Percentiles rank a stretch among this genome's conserved stretches.
These are phyloP conservation scores for Smittium culicis DNA, from an alignment of 371 early-diverging fungal species.

Conservation along the genomic window DNA sequence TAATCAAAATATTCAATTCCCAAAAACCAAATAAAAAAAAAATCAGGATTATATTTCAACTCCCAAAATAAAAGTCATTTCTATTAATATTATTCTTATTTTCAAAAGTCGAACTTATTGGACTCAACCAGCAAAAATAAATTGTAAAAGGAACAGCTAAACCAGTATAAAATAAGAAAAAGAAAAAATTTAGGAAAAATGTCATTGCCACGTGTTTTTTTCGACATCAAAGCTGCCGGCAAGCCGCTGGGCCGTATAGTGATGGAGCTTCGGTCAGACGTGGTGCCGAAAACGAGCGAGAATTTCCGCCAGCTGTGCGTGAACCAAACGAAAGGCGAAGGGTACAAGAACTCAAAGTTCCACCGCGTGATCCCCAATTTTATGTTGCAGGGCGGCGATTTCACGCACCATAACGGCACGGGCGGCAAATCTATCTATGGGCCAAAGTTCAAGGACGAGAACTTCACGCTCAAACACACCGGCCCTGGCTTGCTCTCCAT, in stretches of 20 bases:
- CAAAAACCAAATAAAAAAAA: too few species aligned
- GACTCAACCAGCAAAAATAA: too few species aligned
- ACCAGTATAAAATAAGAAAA: too few species aligned
- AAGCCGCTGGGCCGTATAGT: conserved; percentile 73
- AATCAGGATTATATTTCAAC: too few species aligned
- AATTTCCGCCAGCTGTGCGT: conserved; percentile 85
- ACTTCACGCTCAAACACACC: conserved; percentile 83
- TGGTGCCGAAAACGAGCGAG: conserved; percentile 93
- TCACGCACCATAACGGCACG: conserved; percentile 87
- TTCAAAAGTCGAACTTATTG: too few species aligned
- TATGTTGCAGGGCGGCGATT: conserved; percentile 99
- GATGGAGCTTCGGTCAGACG: conserved; percentile 89
- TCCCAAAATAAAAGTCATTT: too few species aligned
- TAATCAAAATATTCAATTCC: too few species aligned
- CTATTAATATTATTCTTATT: too few species aligned
- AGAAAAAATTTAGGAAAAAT: too few species aligned
- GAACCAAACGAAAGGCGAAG: conserved; percentile 53
- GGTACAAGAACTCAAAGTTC: conserved; percentile 81
- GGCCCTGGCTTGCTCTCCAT: conserved; percentile 89
- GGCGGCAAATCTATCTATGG: conserved; percentile 96
- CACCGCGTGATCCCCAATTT: conserved; percentile 94
- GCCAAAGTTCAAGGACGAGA: conserved; percentile 90
- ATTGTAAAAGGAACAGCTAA: too few species aligned
- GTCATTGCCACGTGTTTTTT: conserved; percentile 50
- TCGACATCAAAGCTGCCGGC: conserved; percentile 71